Conservation (phyloP, 371 early-diverging fungal genomes). For the Amoeboaphelidium occidentale region DNA sequence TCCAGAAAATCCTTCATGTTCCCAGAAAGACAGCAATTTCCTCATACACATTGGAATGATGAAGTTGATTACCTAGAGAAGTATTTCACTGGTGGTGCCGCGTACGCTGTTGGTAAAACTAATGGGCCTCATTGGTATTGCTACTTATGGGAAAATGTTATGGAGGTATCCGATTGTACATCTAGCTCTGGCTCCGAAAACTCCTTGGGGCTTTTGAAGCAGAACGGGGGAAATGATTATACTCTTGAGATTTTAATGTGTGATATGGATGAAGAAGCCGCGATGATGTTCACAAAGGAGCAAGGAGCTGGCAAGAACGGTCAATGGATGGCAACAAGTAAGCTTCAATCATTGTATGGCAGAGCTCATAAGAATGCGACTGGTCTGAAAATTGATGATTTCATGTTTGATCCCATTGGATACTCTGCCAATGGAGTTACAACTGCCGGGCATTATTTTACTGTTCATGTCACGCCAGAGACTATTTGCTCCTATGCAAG, state of each 20-base stretch:
- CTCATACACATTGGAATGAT: slow-evolving; percentile 68
- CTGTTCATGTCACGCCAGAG: slow-evolving; percentile 98
- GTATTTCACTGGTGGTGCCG: slow-evolving; percentile 18
- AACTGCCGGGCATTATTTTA: slow-evolving; percentile 46
- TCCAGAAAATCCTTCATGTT: slow-evolving; percentile 88
- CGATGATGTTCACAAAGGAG: slow-evolving; percentile 11
- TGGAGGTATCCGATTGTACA: slow-evolving; percentile 2
- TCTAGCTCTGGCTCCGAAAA: slow-evolving; percentile 12
- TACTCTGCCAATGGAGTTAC: slow-evolving; percentile 68
- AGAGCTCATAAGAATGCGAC: not conserved
- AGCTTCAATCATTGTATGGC: too few species aligned
- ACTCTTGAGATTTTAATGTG: slow-evolving; percentile 90
- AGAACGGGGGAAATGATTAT: slow-evolving; percentile 26
- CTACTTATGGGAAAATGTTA: slow-evolving; percentile 22
- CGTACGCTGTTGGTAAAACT: slow-evolving; percentile 74
- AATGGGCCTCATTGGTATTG: slow-evolving; percentile 83
- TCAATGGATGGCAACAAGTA: slow-evolving; percentile 16
- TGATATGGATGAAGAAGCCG: slow-evolving; percentile 37
- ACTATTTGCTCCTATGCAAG: slow-evolving; percentile 83
- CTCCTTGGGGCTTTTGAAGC: slow-evolving; percentile 19
- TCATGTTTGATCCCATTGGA: slow-evolving; percentile 73
- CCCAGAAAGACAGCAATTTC: slow-evolving; percentile 63
- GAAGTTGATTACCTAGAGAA: slow-evolving; percentile 39
- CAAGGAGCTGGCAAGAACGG: slow-evolving; percentile 25
- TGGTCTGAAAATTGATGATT: slow-evolving; percentile 34